These are phyloP conservation scores for Musa balbisiana DNA, from an alignment of 202 grass and related monocot species.

Conservation along the genomic window DNA sequence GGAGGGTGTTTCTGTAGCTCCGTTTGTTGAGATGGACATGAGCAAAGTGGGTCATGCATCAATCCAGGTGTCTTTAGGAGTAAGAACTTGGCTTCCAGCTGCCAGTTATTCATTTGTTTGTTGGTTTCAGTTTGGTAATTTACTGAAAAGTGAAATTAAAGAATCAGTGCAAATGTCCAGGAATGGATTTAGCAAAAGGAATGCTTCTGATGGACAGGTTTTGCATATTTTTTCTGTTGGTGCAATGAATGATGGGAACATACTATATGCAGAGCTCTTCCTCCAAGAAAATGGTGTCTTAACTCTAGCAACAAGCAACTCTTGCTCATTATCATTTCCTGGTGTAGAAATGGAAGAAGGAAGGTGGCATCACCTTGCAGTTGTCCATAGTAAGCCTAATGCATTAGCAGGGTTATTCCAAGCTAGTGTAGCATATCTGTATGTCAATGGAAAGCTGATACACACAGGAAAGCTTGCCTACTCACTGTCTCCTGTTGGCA, in stretches of 20 bases:
- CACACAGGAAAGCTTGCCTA: constrained; percentile 95
- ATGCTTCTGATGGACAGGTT: constrained; percentile 38
- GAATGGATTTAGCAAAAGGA: constrained; percentile 47
- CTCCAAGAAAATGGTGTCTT: constrained; percentile 87
- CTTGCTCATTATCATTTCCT: constrained; percentile 77
- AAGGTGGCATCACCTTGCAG: constrained; percentile 90
- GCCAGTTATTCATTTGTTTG: constrained; percentile 96
- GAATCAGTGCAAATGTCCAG: constrained; percentile 63
- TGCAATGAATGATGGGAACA: constrained; percentile 67
- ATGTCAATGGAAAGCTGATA: constrained; percentile 82
- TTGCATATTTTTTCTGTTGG: constrained; percentile 90
- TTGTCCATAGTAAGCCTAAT: constrained; percentile 94
- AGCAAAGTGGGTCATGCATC: constrained; percentile 89
- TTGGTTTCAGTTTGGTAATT: constrained; percentile 91
- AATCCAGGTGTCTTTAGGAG: constrained; percentile 97
- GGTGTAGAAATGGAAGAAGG: constrained; percentile 85
- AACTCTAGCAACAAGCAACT: constrained; percentile 87
- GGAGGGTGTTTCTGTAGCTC: constrained; percentile 72
- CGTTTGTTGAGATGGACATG: constrained; percentile 97
- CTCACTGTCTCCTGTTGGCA: constrained; percentile 62
- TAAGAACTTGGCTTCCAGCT: constrained; percentile 97
- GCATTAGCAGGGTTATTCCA: constrained; percentile 97
- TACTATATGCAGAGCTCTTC: constrained; percentile 78
- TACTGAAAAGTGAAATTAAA: constrained; percentile 65
- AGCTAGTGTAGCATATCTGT: constrained; percentile 80